A percentile compares a stretch with the other conserved stretches of the same genome.
Evolutionary conservation across 805 yeast genomes (phyloP).

Genomic region (Limtongia smithiae): DNA sequence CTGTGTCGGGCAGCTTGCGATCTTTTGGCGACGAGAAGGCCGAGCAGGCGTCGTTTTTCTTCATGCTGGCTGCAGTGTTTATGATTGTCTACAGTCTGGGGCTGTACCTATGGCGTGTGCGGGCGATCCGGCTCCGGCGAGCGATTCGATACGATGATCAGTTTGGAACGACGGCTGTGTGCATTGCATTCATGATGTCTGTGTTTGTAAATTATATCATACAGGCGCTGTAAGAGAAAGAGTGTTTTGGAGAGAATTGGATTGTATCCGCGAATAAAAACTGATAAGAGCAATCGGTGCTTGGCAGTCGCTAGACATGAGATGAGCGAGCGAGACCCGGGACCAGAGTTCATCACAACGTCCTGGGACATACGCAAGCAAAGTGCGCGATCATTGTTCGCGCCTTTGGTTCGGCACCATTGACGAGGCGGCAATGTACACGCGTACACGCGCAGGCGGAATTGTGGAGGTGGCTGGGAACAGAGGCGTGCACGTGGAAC

Average conservation of each 20-base stretch:
- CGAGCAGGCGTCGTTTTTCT: conserved; percentile 78
- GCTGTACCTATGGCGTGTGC: conserved; percentile 76
- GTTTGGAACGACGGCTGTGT: conserved; percentile 80
- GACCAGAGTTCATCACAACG: too few relatives aligned
- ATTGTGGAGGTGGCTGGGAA: too few relatives aligned
- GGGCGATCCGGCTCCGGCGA: conserved; percentile 74
- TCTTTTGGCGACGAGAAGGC: conserved; percentile 70
- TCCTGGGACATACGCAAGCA: too few relatives aligned
- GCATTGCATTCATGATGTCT: conserved; percentile 68
- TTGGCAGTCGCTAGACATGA: too few relatives aligned
- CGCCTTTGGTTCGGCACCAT: too few relatives aligned
- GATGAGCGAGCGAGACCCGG: too few relatives aligned
- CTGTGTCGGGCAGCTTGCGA: conserved; percentile 80
- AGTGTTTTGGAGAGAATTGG: neutral
- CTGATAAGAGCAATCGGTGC: neutral
- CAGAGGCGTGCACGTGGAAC: too few relatives aligned
- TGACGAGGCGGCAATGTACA: too few relatives aligned
- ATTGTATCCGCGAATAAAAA: neutral
- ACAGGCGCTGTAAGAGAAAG: conserved; percentile 8
- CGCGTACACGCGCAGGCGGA: too few relatives aligned
- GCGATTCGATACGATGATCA: conserved; percentile 84
- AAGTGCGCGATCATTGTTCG: too few relatives aligned
- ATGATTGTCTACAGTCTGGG: conserved; percentile 70
- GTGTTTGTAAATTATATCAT: conserved; percentile 44
- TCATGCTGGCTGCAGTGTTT: conserved; percentile 72